Conservation (phyloP, 148 eudicot genomes). For the Pharnaceum exiguum region DNA sequence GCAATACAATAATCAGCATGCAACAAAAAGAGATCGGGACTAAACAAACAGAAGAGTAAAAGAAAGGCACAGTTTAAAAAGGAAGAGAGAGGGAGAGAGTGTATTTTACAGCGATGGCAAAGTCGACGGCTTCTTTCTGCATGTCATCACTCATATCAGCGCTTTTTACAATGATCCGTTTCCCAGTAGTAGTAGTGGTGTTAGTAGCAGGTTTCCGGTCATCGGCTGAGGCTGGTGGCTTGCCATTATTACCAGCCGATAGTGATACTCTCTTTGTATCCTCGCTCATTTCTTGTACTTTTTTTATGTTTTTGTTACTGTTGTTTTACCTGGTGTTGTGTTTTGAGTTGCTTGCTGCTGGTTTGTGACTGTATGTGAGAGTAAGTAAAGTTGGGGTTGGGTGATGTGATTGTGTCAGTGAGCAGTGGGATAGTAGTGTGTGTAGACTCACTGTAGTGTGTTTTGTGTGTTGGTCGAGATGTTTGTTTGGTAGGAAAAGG, state of each 20-base stretch:
- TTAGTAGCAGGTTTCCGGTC: constrained; percentile 49
- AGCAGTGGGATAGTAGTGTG: too few species aligned
- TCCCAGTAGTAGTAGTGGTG: constrained; percentile 24
- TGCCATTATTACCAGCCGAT: constrained; percentile 17
- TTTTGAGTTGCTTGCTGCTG: too few species aligned
- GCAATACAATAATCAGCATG: too few species aligned
- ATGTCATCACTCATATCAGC: constrained; percentile 82
- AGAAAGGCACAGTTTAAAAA: neutral
- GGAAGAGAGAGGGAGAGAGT: constrained; percentile 8
- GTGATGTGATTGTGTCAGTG: too few species aligned
- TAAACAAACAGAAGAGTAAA: neutral
- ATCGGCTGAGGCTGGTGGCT: constrained; percentile 26
- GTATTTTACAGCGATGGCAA: constrained; percentile 58
- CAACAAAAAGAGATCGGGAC: constrained; percentile 21
- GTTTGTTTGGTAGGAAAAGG: too few species aligned
- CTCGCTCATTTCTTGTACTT: constrained; percentile 34
- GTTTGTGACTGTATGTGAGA: too few species aligned
- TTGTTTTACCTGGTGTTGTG: too few species aligned
- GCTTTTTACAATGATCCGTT: constrained; percentile 65
- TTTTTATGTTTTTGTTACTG: too few species aligned
- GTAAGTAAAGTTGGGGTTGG: too few species aligned
- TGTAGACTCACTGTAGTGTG: too few species aligned
- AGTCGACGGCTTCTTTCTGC: constrained; percentile 81
- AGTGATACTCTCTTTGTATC: constrained; percentile 30
- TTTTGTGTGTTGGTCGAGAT: too few species aligned